These are phyloP conservation scores for Teratosphaeria destructans DNA, from an alignment of 2,329 filamentous ascomycete genomes.

Conservation along the genomic window DNA sequence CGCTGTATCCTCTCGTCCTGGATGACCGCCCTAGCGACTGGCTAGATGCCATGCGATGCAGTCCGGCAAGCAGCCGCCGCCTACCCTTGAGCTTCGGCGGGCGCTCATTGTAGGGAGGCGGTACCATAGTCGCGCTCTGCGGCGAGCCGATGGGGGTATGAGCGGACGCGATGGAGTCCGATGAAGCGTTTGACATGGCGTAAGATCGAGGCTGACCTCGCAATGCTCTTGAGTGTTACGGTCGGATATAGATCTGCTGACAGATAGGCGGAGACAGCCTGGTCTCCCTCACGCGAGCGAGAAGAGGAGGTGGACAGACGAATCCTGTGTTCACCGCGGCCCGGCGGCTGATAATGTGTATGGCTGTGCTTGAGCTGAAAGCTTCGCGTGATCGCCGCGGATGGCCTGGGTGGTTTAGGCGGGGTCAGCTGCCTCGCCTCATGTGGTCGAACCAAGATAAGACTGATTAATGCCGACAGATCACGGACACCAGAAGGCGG, in stretches of 20 bases:
- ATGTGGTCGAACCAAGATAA: neutral
- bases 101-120: conserved; percentile 20
- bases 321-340: neutral
- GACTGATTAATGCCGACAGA: neutral
- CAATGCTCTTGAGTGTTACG: neutral
- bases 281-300: neutral
- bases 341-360: neutral
- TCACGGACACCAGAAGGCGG: neutral
- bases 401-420: neutral
- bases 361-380: neutral
- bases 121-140: conserved; percentile 2
- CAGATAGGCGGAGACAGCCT: neutral
- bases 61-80: conserved; percentile 58
- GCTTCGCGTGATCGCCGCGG: neutral
- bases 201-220: neutral
- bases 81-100: conserved; percentile 55
- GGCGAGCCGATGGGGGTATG: conserved; percentile 4
- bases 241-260: neutral
- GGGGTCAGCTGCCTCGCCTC: neutral
- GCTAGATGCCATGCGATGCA: conserved; percentile 75
- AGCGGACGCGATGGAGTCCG: conserved; percentile 3
- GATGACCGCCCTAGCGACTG: conserved; percentile 58
- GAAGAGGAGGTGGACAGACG: neutral
- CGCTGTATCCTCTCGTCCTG: conserved; percentile 58
- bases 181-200: conserved; percentile 5